phyloP scores from a whole-genome alignment of 176 grass and related monocot species.

The Miscanthus lutarioriparius region DNA sequence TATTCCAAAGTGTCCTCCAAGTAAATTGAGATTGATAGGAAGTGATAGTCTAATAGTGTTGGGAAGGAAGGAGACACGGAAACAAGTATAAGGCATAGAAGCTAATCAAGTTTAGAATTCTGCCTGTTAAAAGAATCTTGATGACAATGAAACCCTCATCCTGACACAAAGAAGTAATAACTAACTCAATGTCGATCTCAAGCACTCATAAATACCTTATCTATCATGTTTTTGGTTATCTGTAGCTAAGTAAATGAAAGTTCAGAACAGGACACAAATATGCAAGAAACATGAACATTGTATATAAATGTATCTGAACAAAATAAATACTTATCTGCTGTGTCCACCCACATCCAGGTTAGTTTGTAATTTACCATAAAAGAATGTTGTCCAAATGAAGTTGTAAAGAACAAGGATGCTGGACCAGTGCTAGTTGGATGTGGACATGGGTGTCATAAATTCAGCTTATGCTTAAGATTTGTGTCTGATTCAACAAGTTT shows the following conservation, averaged over 20 bases:
- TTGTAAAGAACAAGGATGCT: neutral
- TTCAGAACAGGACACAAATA: neutral
- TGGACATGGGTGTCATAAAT: neutral
- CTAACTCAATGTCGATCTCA: neutral
- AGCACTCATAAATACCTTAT: neutral
- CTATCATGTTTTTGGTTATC: neutral
- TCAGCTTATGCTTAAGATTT: neutral
- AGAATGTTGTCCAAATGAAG: neutral
- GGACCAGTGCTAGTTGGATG: neutral
- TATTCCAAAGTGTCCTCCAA: neutral
- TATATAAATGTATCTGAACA: neutral
- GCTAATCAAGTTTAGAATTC: neutral
- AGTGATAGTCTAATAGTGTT: neutral
- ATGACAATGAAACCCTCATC: neutral
- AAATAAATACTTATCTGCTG: neutral
- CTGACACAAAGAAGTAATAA: neutral
- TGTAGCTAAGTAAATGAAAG: neutral
- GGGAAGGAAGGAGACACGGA: neutral
- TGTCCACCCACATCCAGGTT: neutral
- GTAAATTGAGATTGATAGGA: neutral
- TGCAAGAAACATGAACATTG: neutral
- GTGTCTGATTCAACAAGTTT: neutral
- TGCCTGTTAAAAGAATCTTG: neutral
- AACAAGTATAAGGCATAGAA: conserved; percentile 1
- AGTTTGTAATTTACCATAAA: neutral